Evolutionary conservation across 1,139 yeast genomes (phyloP).

Genomic region (Candida dubliniensis): DNA sequence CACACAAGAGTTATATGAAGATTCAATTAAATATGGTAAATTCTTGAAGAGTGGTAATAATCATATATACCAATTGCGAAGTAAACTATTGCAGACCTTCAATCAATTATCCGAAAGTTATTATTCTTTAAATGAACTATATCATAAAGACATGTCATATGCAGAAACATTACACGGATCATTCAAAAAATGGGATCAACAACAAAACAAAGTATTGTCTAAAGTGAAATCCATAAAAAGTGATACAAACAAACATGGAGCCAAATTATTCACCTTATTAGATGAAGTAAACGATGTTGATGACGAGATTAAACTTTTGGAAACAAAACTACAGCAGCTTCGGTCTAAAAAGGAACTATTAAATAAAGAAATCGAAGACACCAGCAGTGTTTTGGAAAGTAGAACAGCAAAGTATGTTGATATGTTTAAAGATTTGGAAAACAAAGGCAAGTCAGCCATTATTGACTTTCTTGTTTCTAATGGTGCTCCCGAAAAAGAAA

Average conservation of each 20-base stretch:
- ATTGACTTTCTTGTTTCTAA: constrained; percentile 23
- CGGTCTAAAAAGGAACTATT: constrained; percentile 39
- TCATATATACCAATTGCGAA: constrained; percentile 30
- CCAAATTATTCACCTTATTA: constrained; percentile 38
- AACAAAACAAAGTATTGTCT: constrained; percentile 32
- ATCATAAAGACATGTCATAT: constrained; percentile 36
- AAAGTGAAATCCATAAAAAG: constrained; percentile 45
- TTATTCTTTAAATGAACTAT: constrained; percentile 51
- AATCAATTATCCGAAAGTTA: constrained; percentile 42
- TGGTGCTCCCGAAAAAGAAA: constrained; percentile 24
- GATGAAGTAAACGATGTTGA: constrained; percentile 37
- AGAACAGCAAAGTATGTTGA: constrained; percentile 46
- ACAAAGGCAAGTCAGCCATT: constrained; percentile 37
- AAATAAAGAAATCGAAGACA: constrained; percentile 44
- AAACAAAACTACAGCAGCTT: constrained; percentile 35
- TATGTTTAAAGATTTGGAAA: constrained; percentile 41
- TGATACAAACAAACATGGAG: constrained; percentile 45
- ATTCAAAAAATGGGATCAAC: constrained; percentile 49
- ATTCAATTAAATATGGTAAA: constrained; percentile 11
- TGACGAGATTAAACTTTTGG: constrained; percentile 43
- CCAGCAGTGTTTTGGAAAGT: constrained; percentile 58
- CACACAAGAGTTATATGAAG: constrained; percentile 9
- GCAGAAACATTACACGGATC: constrained; percentile 29
- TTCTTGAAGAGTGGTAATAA: constrained; percentile 33
- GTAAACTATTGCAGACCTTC: constrained; percentile 26